A percentile compares a stretch with the other conserved stretches of the same genome.
Evolutionary conservation across 192 early-diverging fungal species (phyloP).

Genomic region (Gonapodya prolifera): DNA sequence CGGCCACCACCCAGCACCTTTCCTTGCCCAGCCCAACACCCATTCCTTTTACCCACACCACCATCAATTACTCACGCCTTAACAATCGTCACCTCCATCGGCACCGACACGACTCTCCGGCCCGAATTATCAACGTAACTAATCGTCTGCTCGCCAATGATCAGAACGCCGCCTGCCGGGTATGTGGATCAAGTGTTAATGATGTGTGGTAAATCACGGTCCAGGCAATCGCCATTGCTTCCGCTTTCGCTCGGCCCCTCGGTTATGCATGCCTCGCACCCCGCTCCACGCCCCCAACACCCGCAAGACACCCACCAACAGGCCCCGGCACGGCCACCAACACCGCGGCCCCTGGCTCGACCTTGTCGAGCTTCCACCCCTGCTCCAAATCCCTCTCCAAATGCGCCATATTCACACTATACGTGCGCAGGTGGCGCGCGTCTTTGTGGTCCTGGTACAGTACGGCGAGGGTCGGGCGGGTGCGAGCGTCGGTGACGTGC

Average conservation of each 20-base stretch:
- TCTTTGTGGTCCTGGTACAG: slow-evolving; percentile 44
- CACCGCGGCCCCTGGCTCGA: slow-evolving; percentile 27
- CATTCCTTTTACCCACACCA: no score
- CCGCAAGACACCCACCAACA: slow-evolving; percentile 10
- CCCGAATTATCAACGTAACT: slow-evolving; percentile 27
- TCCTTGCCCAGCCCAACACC: neutral
- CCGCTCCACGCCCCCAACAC: slow-evolving; percentile 8
- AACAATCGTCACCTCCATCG: slow-evolving; percentile 31
- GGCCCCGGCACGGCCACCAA: slow-evolving; percentile 46
- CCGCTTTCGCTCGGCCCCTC: no score
- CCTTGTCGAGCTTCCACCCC: slow-evolving; percentile 15
- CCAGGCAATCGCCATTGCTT: no score
- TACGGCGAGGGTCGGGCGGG: slow-evolving; percentile 37
- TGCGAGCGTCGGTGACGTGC: no score
- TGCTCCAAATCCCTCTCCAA: slow-evolving; percentile 21
- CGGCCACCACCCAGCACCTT: neutral
- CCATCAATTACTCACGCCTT: slow-evolving; percentile 24
- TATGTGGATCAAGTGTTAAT: no score
- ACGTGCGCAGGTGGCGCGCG: slow-evolving; percentile 36
- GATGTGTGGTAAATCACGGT: no score
- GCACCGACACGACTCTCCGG: slow-evolving; percentile 12
- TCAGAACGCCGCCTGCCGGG: slow-evolving; percentile 30
- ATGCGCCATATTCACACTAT: slow-evolving; percentile 36
- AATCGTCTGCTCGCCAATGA: slow-evolving; percentile 41
- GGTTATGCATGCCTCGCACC: no score